These are phyloP conservation scores for Parmelia sp. DNA, from an alignment of 495 filamentous ascomycete species.

Conservation along the genomic window DNA sequence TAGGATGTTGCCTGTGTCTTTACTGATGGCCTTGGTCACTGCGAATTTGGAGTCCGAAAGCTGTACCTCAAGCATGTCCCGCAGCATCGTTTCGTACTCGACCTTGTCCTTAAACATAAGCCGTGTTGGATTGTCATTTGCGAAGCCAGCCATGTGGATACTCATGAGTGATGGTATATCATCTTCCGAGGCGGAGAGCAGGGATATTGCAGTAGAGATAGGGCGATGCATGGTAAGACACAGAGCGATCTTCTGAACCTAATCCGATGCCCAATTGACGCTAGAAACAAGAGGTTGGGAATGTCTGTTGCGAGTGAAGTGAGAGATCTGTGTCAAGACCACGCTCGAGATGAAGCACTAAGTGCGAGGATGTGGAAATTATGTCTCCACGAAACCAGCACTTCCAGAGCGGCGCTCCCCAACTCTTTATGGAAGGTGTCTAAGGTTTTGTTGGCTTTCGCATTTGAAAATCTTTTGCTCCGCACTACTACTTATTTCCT, in stretches of 20 bases:
- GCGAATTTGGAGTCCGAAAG: not conserved
- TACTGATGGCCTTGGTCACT: conserved; percentile 11
- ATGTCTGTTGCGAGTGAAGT: not conserved
- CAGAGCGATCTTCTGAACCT: not conserved
- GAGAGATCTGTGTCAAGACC: not conserved
- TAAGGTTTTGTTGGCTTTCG: not conserved
- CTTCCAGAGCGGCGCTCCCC: not conserved
- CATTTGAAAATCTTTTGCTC: not conserved
- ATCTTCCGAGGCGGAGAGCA: not conserved
- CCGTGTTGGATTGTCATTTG: not conserved
- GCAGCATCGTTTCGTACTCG: not conserved
- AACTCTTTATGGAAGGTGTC: not conserved
- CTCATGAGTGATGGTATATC: conserved; percentile 8
- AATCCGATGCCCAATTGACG: not conserved
- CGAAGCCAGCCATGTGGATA: conserved; percentile 12
- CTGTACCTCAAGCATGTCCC: conserved; percentile 2
- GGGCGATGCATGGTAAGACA: not conserved
- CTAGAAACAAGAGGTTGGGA: not conserved
- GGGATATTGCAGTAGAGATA: not conserved
- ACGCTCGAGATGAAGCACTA: not conserved
- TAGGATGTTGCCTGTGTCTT: conserved; percentile 7
- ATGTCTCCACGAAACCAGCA: not conserved
- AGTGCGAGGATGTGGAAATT: not conserved
- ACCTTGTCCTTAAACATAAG: conserved; percentile 9
- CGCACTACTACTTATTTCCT: not conserved